Percentiles rank a stretch among this genome's conserved stretches.
Conservation (phyloP, 2,329 filamentous ascomycete species). For the Cladosporium sphaerospermum region DNA sequence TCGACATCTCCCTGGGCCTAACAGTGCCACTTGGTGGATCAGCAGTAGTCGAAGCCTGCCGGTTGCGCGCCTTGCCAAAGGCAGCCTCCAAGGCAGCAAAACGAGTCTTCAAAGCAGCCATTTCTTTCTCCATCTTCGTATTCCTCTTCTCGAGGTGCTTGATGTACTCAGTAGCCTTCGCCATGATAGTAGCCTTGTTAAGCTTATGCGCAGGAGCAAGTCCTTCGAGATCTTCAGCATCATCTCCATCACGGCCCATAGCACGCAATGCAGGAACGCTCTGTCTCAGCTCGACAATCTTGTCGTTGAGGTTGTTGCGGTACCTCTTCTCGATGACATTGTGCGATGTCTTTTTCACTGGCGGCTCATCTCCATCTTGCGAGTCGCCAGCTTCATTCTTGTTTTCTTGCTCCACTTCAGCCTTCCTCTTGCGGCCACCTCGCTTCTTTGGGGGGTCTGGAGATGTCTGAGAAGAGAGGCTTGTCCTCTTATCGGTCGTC, state of each 20-base stretch:
- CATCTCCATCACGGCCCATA: constrained; percentile 69
- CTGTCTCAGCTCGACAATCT: constrained; percentile 86
- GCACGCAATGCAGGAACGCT: constrained; percentile 86
- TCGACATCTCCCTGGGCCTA: constrained; percentile 23
- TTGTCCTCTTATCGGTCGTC: constrained; percentile 22
- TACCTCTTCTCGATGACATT: constrained; percentile 99
- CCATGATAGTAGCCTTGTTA: constrained; percentile 94
- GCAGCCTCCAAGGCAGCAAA: constrained; percentile 63
- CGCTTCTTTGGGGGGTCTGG: constrained; percentile 29
- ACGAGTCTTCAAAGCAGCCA: constrained; percentile 68
- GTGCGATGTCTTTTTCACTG: constrained; percentile 84
- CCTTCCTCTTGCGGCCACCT: constrained; percentile 32
- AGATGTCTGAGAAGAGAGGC: constrained; percentile 25
- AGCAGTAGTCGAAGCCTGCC: constrained; percentile 20
- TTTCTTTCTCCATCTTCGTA: constrained; percentile 73
- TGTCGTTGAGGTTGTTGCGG: constrained; percentile 92
- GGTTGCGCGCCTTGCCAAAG: constrained; percentile 39
- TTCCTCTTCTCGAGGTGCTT: constrained; percentile 88
- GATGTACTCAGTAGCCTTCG: constrained; percentile 95
- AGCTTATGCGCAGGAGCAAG: constrained; percentile 81
- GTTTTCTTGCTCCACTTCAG: constrained; percentile 22
- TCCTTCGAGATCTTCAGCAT: constrained; percentile 64
- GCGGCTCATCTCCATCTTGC: constrained; percentile 35
- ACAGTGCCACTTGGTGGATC: constrained; percentile 18
- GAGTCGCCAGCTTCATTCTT: constrained; percentile 43